A percentile compares a stretch with the other conserved stretches of the same genome.
phyloP scores from a whole-genome alignment of 345 rosid genomes.

The Camelina laxa region DNA sequence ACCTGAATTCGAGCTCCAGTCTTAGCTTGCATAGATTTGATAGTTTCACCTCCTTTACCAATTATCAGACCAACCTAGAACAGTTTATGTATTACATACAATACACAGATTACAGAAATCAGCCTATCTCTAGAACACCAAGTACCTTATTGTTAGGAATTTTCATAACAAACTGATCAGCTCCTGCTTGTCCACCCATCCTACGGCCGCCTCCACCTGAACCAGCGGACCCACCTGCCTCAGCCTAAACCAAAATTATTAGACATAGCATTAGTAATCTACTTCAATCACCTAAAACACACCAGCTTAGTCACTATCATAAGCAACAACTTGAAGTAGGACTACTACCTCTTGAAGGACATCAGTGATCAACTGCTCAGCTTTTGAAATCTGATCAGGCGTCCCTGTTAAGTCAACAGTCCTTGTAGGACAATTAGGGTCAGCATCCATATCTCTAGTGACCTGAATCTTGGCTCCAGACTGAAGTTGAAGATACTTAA shows the following conservation, averaged over 20 bases:
- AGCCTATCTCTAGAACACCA: constrained; percentile 6
- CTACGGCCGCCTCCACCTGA: constrained; percentile 73
- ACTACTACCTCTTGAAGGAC: constrained; percentile 74
- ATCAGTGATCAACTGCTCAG: constrained; percentile 88
- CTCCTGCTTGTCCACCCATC: constrained; percentile 73
- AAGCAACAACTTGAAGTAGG: background rate
- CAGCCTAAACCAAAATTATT: constrained; percentile 65
- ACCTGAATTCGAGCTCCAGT: constrained; percentile 99
- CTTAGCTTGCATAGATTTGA: constrained; percentile 93
- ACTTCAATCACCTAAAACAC: background rate
- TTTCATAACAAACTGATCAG: constrained; percentile 77
- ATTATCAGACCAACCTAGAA: constrained; percentile 97
- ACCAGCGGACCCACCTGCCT: constrained; percentile 73
- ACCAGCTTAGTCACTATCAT: background rate
- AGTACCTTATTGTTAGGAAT: constrained; percentile 89
- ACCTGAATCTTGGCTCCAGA: constrained; percentile 99
- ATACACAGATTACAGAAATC: constrained; percentile 19
- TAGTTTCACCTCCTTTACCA: constrained; percentile 99
- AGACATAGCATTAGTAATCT: background rate
- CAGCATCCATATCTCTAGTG: constrained; percentile 92
- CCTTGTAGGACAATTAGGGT: constrained; percentile 70
- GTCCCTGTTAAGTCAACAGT: constrained; percentile 85
- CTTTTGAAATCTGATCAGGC: constrained; percentile 82
- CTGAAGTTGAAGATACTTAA: constrained; percentile 86
- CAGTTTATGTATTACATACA: constrained; percentile 36